Evolutionary conservation across 257 asterid species (phyloP).

Genomic region (Solanum habrochaites): DNA sequence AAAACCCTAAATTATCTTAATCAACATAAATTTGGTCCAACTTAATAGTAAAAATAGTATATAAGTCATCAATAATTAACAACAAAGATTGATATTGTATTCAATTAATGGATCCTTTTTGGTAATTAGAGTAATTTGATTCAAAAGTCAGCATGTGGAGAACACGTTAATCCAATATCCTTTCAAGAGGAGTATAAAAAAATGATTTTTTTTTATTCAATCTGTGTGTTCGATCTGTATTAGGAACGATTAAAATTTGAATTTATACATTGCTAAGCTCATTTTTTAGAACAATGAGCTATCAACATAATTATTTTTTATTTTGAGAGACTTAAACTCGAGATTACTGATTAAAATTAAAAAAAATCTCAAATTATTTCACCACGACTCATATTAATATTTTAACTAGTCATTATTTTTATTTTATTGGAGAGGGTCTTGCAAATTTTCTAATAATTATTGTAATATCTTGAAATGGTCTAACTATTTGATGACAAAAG

Average conservation of each 20-base stretch:
- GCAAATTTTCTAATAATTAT: not conserved
- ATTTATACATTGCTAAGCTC: not conserved
- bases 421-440: not conserved
- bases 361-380: accelerated
- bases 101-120: not conserved
- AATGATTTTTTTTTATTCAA: accelerated
- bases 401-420: not conserved
- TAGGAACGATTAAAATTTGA: not conserved
- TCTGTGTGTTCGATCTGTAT: not conserved
- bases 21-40: not conserved
- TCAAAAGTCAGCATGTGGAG: not conserved
- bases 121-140: not conserved
- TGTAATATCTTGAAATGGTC: not conserved
- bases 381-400: not conserved
- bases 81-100: not conserved
- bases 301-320: not conserved
- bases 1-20: not conserved
- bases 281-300: not conserved
- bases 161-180: not conserved
- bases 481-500: not conserved
- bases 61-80: not conserved
- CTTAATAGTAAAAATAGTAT: not conserved
- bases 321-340: accelerated
- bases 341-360: accelerated
- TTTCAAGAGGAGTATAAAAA: not conserved